Conservation (phyloP, 140 eudicot genomes). For the Oenanthe javanica region DNA sequence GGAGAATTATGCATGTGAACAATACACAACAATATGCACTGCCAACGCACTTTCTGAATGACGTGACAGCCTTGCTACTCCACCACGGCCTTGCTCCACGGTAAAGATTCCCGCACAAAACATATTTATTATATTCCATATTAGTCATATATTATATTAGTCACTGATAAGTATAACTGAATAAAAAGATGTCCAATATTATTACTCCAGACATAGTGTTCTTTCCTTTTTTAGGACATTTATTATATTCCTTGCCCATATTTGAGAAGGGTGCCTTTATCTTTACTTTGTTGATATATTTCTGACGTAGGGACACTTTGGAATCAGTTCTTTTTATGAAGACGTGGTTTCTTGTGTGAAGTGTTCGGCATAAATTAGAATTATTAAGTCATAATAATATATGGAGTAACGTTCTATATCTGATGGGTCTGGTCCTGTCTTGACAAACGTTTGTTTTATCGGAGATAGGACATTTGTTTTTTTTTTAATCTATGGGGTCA, state of each 20-base stretch:
- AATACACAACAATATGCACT: too few relatives aligned
- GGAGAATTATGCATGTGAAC: too few relatives aligned
- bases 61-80: not conserved
- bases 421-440: too few relatives aligned
- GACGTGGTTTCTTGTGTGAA: not conserved
- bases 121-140: too few relatives aligned
- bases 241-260: not conserved
- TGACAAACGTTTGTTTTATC: too few relatives aligned
- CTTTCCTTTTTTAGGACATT: not conserved
- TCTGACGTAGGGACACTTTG: not conserved
- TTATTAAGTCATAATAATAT: not conserved
- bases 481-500: too few relatives aligned
- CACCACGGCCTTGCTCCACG: not conserved
- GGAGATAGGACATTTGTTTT: too few relatives aligned
- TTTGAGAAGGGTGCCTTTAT: not conserved
- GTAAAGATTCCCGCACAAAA: not conserved
- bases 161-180: not conserved
- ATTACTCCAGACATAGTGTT: not conserved
- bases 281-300: not conserved
- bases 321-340: not conserved
- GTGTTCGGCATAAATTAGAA: not conserved
- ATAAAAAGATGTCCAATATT: not conserved
- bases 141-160: too few relatives aligned
- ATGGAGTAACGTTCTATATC: not conserved
- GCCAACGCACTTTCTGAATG: not conserved